Percentiles rank a stretch among this genome's conserved stretches.
Evolutionary conservation across 331 rosid genomes (phyloP).

Genomic region (Pyracantha coccinea): DNA sequence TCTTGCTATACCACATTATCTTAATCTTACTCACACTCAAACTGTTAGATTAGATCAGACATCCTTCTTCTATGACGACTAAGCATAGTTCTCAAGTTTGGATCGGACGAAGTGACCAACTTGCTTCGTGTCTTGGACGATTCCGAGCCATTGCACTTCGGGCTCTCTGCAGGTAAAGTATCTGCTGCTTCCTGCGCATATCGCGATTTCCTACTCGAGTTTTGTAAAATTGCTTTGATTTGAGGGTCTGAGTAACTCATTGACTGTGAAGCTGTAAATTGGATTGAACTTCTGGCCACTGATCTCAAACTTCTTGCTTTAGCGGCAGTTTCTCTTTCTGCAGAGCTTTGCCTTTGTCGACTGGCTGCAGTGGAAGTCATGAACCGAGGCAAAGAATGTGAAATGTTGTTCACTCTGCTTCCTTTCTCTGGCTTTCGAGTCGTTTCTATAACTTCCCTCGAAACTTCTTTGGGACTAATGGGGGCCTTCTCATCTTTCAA

Average conservation of each 20-base stretch:
- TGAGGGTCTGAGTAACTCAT: constrained; percentile 54
- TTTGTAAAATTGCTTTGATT: constrained; percentile 43
- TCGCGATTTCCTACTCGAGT: constrained; percentile 41
- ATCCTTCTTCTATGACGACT: constrained; percentile 76
- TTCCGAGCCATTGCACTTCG: constrained; percentile 45
- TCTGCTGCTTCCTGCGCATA: constrained; percentile 35
- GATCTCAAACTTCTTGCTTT: constrained; percentile 41
- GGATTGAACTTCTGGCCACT: constrained; percentile 48
- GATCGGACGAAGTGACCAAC: constrained; percentile 51
- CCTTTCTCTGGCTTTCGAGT: constrained; percentile 34
- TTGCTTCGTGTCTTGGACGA: constrained; percentile 32
- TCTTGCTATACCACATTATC: constrained; percentile 11
- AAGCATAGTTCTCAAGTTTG: constrained; percentile 40
- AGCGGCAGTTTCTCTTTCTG: constrained; percentile 37
- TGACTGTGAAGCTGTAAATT: constrained; percentile 70
- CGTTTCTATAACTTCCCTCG: constrained; percentile 35
- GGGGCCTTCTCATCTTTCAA: constrained; percentile 27
- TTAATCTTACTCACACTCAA: background rate
- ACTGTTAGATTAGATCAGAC: constrained; percentile 56
- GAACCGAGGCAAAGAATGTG: constrained; percentile 70
- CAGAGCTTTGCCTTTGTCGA: constrained; percentile 63
- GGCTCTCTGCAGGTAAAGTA: constrained; percentile 32
- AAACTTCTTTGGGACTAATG: constrained; percentile 32
- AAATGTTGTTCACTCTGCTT: constrained; percentile 19
- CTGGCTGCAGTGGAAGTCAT: constrained; percentile 93